Conservation (phyloP, 306 rosid genomes). For the Cicer judaicum region DNA sequence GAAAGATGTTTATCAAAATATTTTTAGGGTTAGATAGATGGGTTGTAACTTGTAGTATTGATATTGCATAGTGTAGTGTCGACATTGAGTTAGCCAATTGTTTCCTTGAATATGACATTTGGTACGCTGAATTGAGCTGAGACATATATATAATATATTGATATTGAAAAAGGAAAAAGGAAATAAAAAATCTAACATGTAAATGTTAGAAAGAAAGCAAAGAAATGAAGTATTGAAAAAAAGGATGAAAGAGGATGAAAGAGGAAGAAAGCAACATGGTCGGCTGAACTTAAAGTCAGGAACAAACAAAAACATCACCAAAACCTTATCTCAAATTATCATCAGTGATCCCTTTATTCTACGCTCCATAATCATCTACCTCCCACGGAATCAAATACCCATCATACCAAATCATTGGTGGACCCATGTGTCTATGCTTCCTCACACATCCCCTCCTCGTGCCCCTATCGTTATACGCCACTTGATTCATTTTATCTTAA, state of each 20-base stretch:
- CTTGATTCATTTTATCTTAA: not conserved
- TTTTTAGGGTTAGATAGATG: too few species aligned
- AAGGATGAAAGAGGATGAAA: not conserved
- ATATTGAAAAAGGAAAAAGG: not conserved
- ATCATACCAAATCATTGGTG: constrained; percentile 88
- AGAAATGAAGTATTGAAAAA: not conserved
- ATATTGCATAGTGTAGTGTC: not conserved
- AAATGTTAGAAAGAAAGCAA: not conserved
- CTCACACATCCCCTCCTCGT: constrained; percentile 32
- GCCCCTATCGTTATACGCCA: constrained; percentile 40
- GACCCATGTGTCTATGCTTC: constrained; percentile 51
- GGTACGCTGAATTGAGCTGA: constrained; percentile 15
- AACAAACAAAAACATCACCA: constrained; percentile 37
- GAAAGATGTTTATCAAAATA: too few species aligned
- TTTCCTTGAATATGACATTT: constrained; percentile 56
- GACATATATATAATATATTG: not conserved
- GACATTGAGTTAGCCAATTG: constrained; percentile 25
- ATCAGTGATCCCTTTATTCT: constrained; percentile 56
- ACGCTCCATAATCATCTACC: constrained; percentile 70
- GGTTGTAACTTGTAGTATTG: not conserved
- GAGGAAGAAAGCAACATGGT: constrained; percentile 50
- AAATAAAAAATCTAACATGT: not conserved
- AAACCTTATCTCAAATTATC: constrained; percentile 66
- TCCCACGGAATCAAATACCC: constrained; percentile 82
- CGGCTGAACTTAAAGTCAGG: constrained; percentile 58